A percentile compares a stretch with the other conserved stretches of the same genome.
phyloP scores from a whole-genome alignment of 1,284 basidiomycete species.

The Polyporus tsugae region DNA sequence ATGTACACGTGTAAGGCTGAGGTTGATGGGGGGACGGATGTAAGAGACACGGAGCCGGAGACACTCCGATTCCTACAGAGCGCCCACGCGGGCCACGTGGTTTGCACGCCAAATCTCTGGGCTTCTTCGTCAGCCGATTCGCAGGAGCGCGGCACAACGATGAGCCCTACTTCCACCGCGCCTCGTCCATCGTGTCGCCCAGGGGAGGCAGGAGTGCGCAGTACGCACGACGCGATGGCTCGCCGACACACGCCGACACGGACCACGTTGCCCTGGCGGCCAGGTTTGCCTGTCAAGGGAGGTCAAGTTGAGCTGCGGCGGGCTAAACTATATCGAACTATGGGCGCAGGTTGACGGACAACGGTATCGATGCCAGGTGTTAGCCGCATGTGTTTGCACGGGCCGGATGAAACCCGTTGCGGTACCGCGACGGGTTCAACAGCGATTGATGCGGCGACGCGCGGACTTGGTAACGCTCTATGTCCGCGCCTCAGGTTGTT shows the following conservation, averaged over 20 bases:
- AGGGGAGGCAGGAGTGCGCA: not conserved
- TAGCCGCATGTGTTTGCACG: slow-evolving; percentile 1
- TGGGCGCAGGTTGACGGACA: slow-evolving; percentile 10
- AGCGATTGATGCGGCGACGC: not conserved
- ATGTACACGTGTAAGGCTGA: not conserved
- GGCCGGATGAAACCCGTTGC: not conserved
- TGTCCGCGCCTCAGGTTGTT: not conserved
- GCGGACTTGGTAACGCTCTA: slow-evolving; percentile 5
- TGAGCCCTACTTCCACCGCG: not conserved
- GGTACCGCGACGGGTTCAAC: not conserved
- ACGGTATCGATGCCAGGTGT: slow-evolving; percentile 3
- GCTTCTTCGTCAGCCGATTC: not conserved
- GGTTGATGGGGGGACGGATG: not conserved
- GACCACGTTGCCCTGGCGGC: not conserved
- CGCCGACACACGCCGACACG: not conserved
- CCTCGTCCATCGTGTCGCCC: not conserved
- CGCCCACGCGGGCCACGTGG: not conserved
- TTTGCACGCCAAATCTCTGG: not conserved
- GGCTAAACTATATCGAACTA: slow-evolving; percentile 1
- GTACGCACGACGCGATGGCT: not conserved
- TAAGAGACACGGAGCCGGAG: not conserved
- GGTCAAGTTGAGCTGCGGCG: not conserved
- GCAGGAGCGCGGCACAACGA: not conserved
- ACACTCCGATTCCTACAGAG: not conserved
- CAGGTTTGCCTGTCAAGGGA: not conserved